Percentiles rank a stretch among this genome's conserved stretches.
These are phyloP conservation scores for Salisapilia sapeloensis DNA, from an alignment of 352 stramenopile genomes.

Conservation along the genomic window DNA sequence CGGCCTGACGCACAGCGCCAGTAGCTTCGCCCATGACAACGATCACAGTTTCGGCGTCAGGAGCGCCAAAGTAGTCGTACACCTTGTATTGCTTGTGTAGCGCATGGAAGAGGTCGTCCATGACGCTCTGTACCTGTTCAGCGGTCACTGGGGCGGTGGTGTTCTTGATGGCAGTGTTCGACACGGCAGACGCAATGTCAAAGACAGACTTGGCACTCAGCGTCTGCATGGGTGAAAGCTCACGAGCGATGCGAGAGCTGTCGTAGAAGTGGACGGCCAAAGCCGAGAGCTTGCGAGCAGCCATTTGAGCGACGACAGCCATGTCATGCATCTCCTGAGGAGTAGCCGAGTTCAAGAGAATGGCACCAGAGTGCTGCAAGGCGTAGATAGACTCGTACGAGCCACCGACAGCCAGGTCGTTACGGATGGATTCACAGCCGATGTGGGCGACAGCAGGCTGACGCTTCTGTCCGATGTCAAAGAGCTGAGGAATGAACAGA, in stretches of 20 bases:
- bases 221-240: slow-evolving; percentile 37
- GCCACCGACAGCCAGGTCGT: slow-evolving; percentile 29
- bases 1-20: slow-evolving; percentile 28
- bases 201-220: slow-evolving; percentile 33
- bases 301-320: slow-evolving; percentile 55
- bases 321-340: slow-evolving; percentile 68
- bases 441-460: slow-evolving; percentile 41
- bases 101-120: slow-evolving; percentile 59
- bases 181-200: slow-evolving; percentile 10
- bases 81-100: slow-evolving; percentile 64
- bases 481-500: slow-evolving; percentile 56
- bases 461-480: slow-evolving; percentile 24
- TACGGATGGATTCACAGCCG: slow-evolving; percentile 26
- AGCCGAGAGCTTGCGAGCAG: slow-evolving; percentile 31
- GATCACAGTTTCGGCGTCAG: slow-evolving; percentile 49
- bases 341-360: slow-evolving; percentile 51
- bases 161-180: slow-evolving; percentile 8
- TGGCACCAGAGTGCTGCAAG: slow-evolving; percentile 45
- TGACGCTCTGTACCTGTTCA: slow-evolving; percentile 54
- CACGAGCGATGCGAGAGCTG: slow-evolving; percentile 35
- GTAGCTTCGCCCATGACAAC: slow-evolving; percentile 53
- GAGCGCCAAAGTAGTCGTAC: slow-evolving; percentile 58
- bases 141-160: slow-evolving; percentile 8
- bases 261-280: slow-evolving; percentile 74
- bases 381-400: slow-evolving; percentile 52